Evolutionary conservation across 1,284 basidiomycete genomes (phyloP).

Genomic region (Termitomyces sp.): DNA sequence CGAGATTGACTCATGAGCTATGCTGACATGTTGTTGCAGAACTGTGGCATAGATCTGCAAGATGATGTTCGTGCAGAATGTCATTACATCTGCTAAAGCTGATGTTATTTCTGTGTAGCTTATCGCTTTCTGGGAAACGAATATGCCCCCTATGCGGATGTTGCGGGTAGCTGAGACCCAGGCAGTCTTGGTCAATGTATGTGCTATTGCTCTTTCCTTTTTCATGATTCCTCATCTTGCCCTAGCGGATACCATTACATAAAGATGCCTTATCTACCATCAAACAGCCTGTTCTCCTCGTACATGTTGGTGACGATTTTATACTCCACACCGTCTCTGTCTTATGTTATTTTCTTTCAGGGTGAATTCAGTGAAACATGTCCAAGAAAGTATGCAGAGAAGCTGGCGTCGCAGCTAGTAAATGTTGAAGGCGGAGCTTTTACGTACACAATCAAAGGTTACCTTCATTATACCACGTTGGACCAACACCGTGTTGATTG

Average conservation of each 20-base stretch:
- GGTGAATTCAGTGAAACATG: constrained; percentile 55
- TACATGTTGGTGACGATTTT: constrained; percentile 47
- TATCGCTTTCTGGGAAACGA: constrained; percentile 58
- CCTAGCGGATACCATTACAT: constrained; percentile 49
- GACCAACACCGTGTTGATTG: neutral
- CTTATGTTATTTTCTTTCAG: constrained; percentile 29
- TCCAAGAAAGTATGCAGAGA: constrained; percentile 54
- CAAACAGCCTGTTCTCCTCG: constrained; percentile 61
- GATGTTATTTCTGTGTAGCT: constrained; percentile 35
- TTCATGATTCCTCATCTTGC: constrained; percentile 4
- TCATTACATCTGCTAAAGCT: neutral
- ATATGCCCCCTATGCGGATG: constrained; percentile 49
- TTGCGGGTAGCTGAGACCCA: constrained; percentile 47
- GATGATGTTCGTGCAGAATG: constrained; percentile 44
- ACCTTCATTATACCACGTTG: neutral
- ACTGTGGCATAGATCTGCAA: constrained; percentile 48
- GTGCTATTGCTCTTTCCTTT: constrained; percentile 20
- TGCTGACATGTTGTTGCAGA: constrained; percentile 29
- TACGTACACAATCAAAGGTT: constrained; percentile 64
- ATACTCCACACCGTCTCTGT: constrained; percentile 1
- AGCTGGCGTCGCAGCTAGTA: constrained; percentile 42
- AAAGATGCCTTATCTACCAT: constrained; percentile 46
- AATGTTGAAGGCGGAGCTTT: constrained; percentile 47
- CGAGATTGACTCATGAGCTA: neutral
- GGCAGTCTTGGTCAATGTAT: constrained; percentile 56